phyloP scores from a whole-genome alignment of 495 filamentous ascomycete genomes.

The Podospora comata region DNA sequence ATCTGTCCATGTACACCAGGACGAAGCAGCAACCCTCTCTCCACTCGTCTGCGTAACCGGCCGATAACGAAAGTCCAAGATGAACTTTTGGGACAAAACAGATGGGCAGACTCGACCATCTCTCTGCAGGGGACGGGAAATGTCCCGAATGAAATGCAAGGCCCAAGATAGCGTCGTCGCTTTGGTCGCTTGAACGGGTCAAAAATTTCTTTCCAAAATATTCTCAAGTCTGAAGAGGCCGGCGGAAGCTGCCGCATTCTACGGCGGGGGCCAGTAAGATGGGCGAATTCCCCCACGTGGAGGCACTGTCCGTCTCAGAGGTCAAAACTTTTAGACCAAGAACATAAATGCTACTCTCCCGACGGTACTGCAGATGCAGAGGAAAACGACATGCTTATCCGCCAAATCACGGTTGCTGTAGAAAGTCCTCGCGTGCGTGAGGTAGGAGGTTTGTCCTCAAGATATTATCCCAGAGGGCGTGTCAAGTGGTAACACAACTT shows the following conservation, averaged over 20 bases:
- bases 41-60: neutral
- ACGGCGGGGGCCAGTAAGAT: neutral
- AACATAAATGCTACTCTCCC: neutral
- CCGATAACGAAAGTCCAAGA: neutral
- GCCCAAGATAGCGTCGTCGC: neutral
- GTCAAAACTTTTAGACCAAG: neutral
- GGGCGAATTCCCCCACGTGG: conserved; percentile 7
- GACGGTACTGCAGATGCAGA: neutral
- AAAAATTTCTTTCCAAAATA: neutral
- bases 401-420: neutral
- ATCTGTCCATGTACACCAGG: neutral
- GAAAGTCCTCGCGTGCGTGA: neutral
- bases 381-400: neutral
- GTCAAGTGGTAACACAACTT: neutral
- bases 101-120: neutral
- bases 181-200: neutral
- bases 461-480: neutral
- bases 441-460: neutral
- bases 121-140: neutral
- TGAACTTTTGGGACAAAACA: neutral
- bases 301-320: neutral
- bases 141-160: neutral
- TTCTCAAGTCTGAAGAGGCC: no score
- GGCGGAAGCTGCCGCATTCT: neutral
- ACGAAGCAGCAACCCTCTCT: neutral